Percentiles rank a stretch among this genome's conserved stretches.
phyloP scores from a whole-genome alignment of 2,329 filamentous ascomycete genomes.

The Elsinoe batatas region DNA sequence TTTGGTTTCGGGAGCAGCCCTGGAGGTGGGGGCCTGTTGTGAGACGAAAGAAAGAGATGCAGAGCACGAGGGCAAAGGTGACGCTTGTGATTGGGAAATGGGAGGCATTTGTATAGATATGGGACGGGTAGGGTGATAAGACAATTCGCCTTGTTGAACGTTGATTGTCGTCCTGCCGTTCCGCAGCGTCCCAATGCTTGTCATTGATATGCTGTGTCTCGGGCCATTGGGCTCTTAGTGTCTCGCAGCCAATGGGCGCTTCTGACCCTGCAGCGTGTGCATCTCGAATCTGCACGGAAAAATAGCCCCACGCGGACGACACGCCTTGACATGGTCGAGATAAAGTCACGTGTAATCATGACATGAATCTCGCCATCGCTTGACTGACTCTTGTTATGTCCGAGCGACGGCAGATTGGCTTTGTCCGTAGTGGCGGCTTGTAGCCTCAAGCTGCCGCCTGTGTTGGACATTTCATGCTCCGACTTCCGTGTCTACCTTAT shows the following conservation, averaged over 20 bases:
- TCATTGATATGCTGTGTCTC: constrained; percentile 5
- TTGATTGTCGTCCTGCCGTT: not conserved
- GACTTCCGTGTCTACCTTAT: too few species aligned
- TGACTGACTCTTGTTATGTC: too few species aligned
- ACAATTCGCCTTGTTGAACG: not conserved
- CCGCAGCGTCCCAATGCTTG: constrained; percentile 6
- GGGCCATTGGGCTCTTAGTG: not conserved
- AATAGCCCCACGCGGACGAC: not conserved
- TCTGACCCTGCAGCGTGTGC: constrained; percentile 1
- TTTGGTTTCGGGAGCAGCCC: too few species aligned
- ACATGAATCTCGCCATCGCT: too few species aligned
- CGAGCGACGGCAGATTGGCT: too few species aligned
- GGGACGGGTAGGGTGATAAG: not conserved
- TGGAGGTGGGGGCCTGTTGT: too few species aligned
- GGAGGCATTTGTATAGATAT: not conserved
- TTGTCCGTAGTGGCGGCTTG: too few species aligned
- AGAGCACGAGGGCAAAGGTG: not conserved
- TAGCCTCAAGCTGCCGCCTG: too few species aligned
- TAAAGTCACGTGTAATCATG: too few species aligned
- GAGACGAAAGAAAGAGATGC: too few species aligned
- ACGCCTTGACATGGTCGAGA: not conserved
- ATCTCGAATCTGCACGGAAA: not conserved
- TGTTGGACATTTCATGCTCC: too few species aligned
- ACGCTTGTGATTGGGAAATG: not conserved
- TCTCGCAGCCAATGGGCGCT: constrained; percentile 1